Conservation (phyloP, 2,329 filamentous ascomycete genomes). For the Cercospora zeae-maydis region DNA sequence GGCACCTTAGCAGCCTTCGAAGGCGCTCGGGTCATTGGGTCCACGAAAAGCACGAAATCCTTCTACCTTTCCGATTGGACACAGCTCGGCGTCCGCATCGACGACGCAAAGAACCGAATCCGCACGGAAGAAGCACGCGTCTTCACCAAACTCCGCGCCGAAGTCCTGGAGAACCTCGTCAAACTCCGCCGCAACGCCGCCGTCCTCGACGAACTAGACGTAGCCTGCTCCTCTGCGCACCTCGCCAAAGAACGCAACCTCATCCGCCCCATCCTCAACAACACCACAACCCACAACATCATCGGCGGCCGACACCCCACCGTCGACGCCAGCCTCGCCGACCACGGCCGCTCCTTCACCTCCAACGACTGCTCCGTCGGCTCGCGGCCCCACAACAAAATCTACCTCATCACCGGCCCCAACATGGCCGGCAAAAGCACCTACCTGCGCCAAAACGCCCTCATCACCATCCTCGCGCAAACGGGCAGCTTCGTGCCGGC, state of each 20-base stretch:
- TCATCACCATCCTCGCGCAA: constrained; percentile 91
- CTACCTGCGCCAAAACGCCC: constrained; percentile 89
- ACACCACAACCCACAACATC: constrained; percentile 64
- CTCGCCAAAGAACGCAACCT: constrained; percentile 72
- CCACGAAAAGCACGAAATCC: constrained; percentile 78
- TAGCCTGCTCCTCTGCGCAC: constrained; percentile 77
- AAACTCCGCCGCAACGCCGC: constrained; percentile 82
- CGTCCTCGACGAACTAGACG: constrained; percentile 91
- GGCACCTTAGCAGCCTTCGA: constrained; percentile 42
- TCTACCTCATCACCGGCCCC: constrained; percentile 70
- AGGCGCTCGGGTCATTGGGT: constrained; percentile 59
- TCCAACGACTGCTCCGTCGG: constrained; percentile 82
- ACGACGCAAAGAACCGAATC: constrained; percentile 73
- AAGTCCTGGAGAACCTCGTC: constrained; percentile 77
- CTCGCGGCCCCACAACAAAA: constrained; percentile 65
- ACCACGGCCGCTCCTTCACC: constrained; percentile 77
- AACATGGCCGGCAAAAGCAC: constrained; percentile 99
- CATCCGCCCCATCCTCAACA: constrained; percentile 68
- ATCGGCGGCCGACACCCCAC: constrained; percentile 87
- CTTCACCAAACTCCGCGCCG: constrained; percentile 68
- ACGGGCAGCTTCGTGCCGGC: constrained; percentile 91
- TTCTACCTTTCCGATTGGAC: constrained; percentile 86
- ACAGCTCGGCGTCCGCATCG: constrained; percentile 70
- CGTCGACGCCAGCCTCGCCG: constrained; percentile 76
- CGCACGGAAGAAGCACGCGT: constrained; percentile 79